Conservation (phyloP, 2,329 filamentous ascomycete genomes). For the Aspergillus chevalieri region DNA sequence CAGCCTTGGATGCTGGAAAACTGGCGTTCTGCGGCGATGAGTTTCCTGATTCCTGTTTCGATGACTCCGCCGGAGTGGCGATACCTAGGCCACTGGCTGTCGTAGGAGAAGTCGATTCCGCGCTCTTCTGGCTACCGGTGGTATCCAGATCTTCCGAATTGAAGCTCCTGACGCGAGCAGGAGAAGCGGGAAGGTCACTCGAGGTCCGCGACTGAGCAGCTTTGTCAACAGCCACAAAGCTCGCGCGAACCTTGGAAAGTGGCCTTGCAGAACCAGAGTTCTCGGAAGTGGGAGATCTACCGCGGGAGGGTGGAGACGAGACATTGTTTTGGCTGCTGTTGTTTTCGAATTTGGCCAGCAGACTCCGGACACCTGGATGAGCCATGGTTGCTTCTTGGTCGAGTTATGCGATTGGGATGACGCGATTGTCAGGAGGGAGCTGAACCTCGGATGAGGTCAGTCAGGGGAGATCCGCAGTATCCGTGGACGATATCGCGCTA, state of each 20-base stretch:
- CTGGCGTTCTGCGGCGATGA: slow-evolving; percentile 7
- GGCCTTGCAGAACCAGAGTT: slow-evolving; percentile 47
- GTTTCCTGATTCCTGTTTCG: slow-evolving; percentile 4
- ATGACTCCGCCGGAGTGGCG: slow-evolving; percentile 10
- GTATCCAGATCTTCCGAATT: slow-evolving; percentile 27
- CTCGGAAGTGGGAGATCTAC: slow-evolving; percentile 57
- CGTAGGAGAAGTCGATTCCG: slow-evolving; percentile 20
- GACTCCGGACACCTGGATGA: slow-evolving; percentile 58
- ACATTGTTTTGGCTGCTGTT: slow-evolving; percentile 41
- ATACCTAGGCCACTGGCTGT: slow-evolving; percentile 14
- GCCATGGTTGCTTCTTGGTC: slow-evolving; percentile 8
- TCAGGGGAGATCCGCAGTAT: not conserved
- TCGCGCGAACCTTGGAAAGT: slow-evolving; percentile 68
- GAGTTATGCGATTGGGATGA: not conserved
- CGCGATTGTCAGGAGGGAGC: slow-evolving; percentile 2
- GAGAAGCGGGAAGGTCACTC: slow-evolving; percentile 24
- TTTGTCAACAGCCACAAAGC: slow-evolving; percentile 65
- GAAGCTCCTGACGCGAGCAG: slow-evolving; percentile 24
- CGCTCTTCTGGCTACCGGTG: slow-evolving; percentile 25
- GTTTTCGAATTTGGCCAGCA: slow-evolving; percentile 76
- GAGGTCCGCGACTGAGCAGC: slow-evolving; percentile 38
- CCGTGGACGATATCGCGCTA: too few relatives aligned
- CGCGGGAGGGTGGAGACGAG: slow-evolving; percentile 61
- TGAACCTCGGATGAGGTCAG: slow-evolving; percentile 5
- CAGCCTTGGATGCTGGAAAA: slow-evolving; percentile 5